Conservation (phyloP, 1,284 basidiomycete species). For the Ceratobasidium sp. region DNA sequence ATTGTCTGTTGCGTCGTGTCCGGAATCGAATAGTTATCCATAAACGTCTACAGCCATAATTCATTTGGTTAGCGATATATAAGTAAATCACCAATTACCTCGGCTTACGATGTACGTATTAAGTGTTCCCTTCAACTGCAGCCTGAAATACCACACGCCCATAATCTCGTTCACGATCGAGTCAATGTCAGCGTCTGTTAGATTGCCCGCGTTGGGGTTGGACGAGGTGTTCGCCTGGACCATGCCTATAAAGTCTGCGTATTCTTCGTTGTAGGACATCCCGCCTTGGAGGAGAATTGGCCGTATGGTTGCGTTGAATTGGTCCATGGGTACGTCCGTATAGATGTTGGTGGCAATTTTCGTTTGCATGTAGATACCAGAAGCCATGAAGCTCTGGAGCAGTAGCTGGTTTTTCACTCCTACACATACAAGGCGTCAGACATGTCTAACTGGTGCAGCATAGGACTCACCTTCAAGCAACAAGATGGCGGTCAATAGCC, state of each 20-base stretch:
- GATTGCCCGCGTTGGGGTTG: not conserved
- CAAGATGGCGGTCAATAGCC: slow-evolving; percentile 20
- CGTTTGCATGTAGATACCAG: not conserved
- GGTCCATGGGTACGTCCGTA: not conserved
- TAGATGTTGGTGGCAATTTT: not conserved
- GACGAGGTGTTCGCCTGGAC: not conserved
- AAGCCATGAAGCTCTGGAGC: slow-evolving; percentile 1
- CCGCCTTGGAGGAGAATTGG: slow-evolving; percentile 24
- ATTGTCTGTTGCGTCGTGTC: not conserved
- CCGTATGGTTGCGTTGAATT: slow-evolving; percentile 9
- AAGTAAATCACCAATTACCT: too few relatives aligned
- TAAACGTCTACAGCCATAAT: slow-evolving; percentile 2
- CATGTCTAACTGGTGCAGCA: not conserved
- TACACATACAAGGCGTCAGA: not conserved
- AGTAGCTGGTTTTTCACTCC: slow-evolving; percentile 42
- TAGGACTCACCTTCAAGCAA: slow-evolving; percentile 28
- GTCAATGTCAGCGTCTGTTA: not conserved
- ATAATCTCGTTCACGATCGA: not conserved
- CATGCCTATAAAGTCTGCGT: not conserved
- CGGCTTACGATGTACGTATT: slow-evolving; percentile 16
- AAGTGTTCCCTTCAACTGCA: not conserved
- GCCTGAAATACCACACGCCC: slow-evolving; percentile 4
- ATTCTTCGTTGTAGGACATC: not conserved
- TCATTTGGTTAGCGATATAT: not conserved
- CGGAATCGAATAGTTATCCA: slow-evolving; percentile 32